Conservation (phyloP, 306 rosid genomes). For the Trifolium repens region DNA sequence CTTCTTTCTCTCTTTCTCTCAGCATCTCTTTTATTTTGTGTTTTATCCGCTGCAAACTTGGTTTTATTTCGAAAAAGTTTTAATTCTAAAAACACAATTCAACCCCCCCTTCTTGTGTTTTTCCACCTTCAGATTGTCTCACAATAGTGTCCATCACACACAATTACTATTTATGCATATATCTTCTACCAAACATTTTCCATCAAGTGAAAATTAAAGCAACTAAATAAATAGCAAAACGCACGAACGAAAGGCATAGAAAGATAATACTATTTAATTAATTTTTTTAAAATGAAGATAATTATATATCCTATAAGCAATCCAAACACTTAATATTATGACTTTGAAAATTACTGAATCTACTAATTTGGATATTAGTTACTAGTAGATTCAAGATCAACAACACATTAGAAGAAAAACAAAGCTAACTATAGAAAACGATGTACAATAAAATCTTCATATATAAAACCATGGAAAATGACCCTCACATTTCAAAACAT, state of each 20-base stretch:
- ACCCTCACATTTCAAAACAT: constrained; percentile 23
- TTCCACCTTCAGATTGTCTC: constrained; percentile 29
- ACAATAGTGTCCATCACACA: background rate
- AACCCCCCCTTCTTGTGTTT: no score
- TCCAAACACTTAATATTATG: background rate
- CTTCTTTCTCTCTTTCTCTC: no score
- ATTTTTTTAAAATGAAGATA: no score
- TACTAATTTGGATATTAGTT: constrained; percentile 15
- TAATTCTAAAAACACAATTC: no score
- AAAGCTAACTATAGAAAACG: constrained; percentile 11
- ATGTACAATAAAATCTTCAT: constrained; percentile 31
- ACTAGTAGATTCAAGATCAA: background rate
- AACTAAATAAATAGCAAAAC: background rate
- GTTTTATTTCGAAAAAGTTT: no score
- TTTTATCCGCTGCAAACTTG: no score
- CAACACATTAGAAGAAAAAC: constrained; percentile 4
- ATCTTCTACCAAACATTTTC: constrained; percentile 26
- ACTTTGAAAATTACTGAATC: constrained; percentile 11
- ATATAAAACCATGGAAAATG: constrained; percentile 32
- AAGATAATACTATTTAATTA: no score
- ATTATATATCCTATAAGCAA: background rate
- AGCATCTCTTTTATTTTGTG: no score
- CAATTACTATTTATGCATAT: background rate
- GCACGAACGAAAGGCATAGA: background rate
- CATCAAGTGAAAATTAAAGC: constrained; percentile 13